phyloP scores from a whole-genome alignment of 1,284 basidiomycete species.

The Takashimella koratensis region DNA sequence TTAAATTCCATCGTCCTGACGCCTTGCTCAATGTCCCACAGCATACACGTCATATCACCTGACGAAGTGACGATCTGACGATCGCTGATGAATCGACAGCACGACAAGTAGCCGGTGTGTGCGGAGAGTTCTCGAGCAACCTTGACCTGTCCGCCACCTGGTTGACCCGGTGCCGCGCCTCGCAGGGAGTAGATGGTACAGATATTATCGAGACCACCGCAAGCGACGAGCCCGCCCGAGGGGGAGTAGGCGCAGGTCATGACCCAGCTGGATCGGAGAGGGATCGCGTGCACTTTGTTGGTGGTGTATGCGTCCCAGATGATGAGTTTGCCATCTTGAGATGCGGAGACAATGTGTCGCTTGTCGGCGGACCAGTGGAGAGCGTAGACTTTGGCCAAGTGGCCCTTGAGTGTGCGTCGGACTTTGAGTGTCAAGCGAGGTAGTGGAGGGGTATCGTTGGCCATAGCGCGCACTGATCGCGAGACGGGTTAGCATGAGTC shows the following conservation, averaged over 20 bases:
- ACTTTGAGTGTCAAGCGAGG: constrained; percentile 95
- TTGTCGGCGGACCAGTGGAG: constrained; percentile 99
- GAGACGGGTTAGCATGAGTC: constrained; percentile 5
- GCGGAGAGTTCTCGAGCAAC: constrained; percentile 81
- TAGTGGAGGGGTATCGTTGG: constrained; percentile 88
- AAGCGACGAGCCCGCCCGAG: constrained; percentile 93
- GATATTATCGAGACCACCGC: constrained; percentile 98
- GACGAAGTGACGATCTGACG: constrained; percentile 95
- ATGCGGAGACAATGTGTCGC: constrained; percentile 95
- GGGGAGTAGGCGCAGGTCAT: constrained; percentile 99
- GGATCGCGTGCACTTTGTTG: constrained; percentile 99
- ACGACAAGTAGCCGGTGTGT: constrained; percentile 94
- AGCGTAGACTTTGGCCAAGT: constrained; percentile 98
- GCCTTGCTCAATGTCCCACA: constrained; percentile 98
- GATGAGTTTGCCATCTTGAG: constrained; percentile 98
- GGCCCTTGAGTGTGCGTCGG: constrained; percentile 88
- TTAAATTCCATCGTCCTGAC: constrained; percentile 94
- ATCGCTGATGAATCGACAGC: constrained; percentile 98
- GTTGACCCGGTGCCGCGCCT: constrained; percentile 39
- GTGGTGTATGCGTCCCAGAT: constrained; percentile 99
- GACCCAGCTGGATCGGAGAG: constrained; percentile 95
- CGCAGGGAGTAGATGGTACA: constrained; percentile 92
- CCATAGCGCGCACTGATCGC: constrained; percentile 84
- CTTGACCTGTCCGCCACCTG: constrained; percentile 50
- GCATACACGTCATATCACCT: constrained; percentile 99